Conservation (phyloP, 306 rosid species). For the Betula pendula region DNA sequence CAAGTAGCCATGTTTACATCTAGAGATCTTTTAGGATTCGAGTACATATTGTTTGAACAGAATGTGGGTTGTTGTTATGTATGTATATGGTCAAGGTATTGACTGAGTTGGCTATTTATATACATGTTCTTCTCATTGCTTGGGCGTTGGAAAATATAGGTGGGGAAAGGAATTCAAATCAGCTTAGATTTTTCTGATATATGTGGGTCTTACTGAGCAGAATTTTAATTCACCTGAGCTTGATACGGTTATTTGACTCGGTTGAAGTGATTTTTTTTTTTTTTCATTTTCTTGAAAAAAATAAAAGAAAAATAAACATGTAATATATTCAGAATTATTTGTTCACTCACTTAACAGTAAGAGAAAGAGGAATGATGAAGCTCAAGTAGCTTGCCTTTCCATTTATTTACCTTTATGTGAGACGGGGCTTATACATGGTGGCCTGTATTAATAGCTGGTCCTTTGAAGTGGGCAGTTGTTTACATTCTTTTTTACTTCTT, state of each 20-base stretch:
- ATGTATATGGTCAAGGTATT: background rate
- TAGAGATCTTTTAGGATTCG: background rate
- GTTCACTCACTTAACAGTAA: background rate
- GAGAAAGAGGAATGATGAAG: background rate
- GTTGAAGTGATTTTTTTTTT: too few species aligned
- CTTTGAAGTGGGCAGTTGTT: background rate
- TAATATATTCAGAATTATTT: too few species aligned
- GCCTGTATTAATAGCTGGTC: background rate
- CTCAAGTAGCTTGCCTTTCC: background rate
- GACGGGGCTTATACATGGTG: background rate
- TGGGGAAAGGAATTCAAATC: too few species aligned
- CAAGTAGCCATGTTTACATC: background rate
- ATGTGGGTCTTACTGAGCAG: background rate
- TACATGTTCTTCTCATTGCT: background rate
- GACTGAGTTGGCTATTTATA: background rate
- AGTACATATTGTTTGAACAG: background rate
- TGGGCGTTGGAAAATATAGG: background rate
- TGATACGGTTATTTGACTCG: too few species aligned
- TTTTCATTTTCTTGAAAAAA: too few species aligned
- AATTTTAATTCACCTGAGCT: background rate
- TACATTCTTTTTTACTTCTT: background rate
- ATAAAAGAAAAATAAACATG: too few species aligned
- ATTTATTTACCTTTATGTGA: background rate
- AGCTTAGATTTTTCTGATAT: too few species aligned
- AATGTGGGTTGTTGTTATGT: background rate